These are phyloP conservation scores for Mycena epipterygia DNA, from an alignment of 768 basidiomycete genomes.

Conservation along the genomic window DNA sequence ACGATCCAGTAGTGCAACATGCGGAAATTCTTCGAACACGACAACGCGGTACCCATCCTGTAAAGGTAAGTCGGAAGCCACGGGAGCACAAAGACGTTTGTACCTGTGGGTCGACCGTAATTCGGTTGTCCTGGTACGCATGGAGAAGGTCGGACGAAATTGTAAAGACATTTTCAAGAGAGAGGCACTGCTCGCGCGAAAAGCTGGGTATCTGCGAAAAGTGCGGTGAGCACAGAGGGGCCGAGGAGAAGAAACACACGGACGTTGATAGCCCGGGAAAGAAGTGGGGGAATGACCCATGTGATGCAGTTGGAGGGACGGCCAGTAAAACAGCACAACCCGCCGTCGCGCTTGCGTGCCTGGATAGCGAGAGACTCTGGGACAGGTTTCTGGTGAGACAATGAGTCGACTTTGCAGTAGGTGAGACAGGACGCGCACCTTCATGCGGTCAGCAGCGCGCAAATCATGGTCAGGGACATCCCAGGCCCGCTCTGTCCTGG, in stretches of 20 bases:
- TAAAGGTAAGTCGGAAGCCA: background rate
- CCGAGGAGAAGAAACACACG: background rate
- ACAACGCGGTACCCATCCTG: conserved; percentile 21
- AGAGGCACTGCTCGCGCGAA: conserved; percentile 17
- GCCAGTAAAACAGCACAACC: conserved; percentile 23
- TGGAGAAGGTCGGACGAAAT: conserved; percentile 1
- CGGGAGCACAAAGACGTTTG: background rate
- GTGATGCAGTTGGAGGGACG: conserved; percentile 15
- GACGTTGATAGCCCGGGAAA: background rate
- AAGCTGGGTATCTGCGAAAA: conserved; percentile 7
- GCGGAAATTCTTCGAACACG: background rate
- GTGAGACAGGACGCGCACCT: background rate
- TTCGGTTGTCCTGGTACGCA: conserved; percentile 9
- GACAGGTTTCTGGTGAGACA: conserved; percentile 20
- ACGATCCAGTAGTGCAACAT: background rate
- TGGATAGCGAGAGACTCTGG: conserved; percentile 8
- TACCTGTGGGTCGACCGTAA: conserved; percentile 18
- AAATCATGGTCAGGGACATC: conserved; percentile 16
- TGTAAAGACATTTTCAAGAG: conserved; percentile 19
- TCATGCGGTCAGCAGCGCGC: conserved; percentile 13
- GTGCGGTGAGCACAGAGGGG: background rate
- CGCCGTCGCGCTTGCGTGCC: conserved; percentile 11
- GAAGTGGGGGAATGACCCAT: conserved; percentile 23
- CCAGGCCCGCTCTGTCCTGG: conserved; percentile 3
- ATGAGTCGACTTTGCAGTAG: background rate